A percentile compares a stretch with the other conserved stretches of the same genome.
These are phyloP conservation scores for Lantana camara DNA, from an alignment of 257 asterid species.

Conservation along the genomic window DNA sequence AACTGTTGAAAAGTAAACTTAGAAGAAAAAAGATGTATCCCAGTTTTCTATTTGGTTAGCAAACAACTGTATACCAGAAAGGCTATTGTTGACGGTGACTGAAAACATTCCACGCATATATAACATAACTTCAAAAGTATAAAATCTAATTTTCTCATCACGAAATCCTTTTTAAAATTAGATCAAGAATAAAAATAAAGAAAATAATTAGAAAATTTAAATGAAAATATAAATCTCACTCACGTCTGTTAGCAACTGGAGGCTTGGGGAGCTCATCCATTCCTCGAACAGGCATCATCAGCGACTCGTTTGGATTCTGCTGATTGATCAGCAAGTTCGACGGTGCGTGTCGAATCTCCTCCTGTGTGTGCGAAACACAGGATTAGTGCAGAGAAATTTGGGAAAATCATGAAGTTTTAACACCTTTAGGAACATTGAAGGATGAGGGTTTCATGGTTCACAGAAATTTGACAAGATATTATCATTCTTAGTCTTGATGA, in stretches of 20 bases:
- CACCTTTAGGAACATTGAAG: not conserved
- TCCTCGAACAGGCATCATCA: constrained; percentile 72
- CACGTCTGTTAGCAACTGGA: constrained; percentile 92
- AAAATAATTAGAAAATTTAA: not conserved
- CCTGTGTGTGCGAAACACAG: constrained; percentile 41
- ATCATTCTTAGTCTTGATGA: not conserved
- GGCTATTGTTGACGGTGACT: constrained; percentile 37
- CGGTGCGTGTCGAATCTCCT: constrained; percentile 80
- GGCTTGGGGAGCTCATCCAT: constrained; percentile 93
- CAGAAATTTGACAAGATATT: too few species aligned
- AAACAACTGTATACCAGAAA: constrained; percentile 45
- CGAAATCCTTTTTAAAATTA: not conserved
- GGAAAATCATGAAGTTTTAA: not conserved
- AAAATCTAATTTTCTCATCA: constrained; percentile 2
- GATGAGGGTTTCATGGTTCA: not conserved
- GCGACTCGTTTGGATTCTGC: constrained; percentile 62
- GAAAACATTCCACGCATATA: constrained; percentile 35
- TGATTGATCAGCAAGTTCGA: constrained; percentile 72
- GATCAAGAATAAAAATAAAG: not conserved
- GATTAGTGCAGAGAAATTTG: not conserved
- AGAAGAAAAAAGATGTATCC: constrained; percentile 13
- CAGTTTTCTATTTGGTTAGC: constrained; percentile 35
- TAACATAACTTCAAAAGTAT: constrained; percentile 26
- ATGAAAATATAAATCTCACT: constrained; percentile 36
- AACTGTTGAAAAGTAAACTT: constrained; percentile 48